A percentile compares a stretch with the other conserved stretches of the same genome.
Evolutionary conservation across 2,329 filamentous ascomycete genomes (phyloP).

Genomic region (Hymenoscyphus infarciens): DNA sequence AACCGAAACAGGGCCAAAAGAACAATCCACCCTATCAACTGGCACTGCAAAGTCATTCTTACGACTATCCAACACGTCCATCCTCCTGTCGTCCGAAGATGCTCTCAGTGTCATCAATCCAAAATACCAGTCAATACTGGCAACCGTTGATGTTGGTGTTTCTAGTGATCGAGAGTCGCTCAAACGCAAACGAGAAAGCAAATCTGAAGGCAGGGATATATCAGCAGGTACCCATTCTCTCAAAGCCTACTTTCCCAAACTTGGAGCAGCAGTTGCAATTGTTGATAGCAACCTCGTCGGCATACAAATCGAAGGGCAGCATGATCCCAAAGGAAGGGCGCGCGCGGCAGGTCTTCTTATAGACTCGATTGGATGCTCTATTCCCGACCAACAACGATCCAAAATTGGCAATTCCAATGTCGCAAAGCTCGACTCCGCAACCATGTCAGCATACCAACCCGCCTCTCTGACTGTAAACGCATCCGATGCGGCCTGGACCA

Average conservation of each 20-base stretch:
- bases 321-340: constrained; percentile 51
- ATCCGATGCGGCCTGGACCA: constrained; percentile 19
- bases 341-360: constrained; percentile 62
- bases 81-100: constrained; percentile 57
- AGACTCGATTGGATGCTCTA: constrained; percentile 69
- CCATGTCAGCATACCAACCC: constrained; percentile 29
- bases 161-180: constrained; percentile 18
- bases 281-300: constrained; percentile 62
- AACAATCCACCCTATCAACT: constrained; percentile 52
- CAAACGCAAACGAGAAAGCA: constrained; percentile 28
- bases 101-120: constrained; percentile 65
- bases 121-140: constrained; percentile 54
- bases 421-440: constrained; percentile 17
- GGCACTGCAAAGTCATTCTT: constrained; percentile 58
- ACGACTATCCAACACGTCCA: constrained; percentile 61
- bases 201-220: constrained; percentile 11
- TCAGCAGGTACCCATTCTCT: constrained; percentile 40
- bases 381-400: constrained; percentile 37
- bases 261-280: constrained; percentile 64
- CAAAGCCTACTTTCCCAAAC: constrained; percentile 60
- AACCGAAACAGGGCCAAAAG: constrained; percentile 56
- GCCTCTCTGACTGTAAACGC: constrained; percentile 22
- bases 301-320: constrained; percentile 64
- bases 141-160: constrained; percentile 37
- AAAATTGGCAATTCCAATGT: constrained; percentile 13